Conservation (phyloP, 345 rosid species). For the Salix arbutifolia region DNA sequence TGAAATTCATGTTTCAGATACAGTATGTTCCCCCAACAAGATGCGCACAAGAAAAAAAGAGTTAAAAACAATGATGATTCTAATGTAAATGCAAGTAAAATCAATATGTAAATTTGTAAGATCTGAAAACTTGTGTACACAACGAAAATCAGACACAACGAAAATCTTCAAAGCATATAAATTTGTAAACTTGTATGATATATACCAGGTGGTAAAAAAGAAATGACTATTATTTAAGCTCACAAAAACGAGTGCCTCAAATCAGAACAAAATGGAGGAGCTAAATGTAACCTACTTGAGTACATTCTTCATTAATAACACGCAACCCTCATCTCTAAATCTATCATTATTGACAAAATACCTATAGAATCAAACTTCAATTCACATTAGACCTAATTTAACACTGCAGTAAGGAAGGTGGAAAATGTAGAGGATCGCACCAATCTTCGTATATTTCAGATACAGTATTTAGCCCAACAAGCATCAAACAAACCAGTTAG, state of each 20-base stretch:
- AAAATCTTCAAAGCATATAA: neutral
- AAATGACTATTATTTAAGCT: neutral
- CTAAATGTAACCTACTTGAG: neutral
- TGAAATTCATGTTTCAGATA: neutral
- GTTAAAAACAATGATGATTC: neutral
- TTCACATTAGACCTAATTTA: neutral
- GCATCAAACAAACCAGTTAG: neutral
- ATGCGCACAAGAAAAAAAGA: neutral
- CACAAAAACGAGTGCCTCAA: neutral
- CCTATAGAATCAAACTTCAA: neutral
- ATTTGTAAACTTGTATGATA: neutral
- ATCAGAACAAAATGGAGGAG: neutral
- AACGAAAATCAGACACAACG: no score
- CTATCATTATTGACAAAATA: neutral
- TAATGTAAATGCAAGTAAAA: neutral
- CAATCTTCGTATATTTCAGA: neutral
- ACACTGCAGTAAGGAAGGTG: neutral
- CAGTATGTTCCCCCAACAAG: neutral
- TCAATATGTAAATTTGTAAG: no score
- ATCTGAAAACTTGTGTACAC: no score
- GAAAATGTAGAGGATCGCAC: neutral
- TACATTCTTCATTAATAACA: neutral
- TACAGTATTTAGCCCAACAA: neutral
- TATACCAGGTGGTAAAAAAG: neutral
- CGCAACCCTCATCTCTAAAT: neutral